Conservation (phyloP, 345 rosid genomes). For the Dipteronia sinensis region DNA sequence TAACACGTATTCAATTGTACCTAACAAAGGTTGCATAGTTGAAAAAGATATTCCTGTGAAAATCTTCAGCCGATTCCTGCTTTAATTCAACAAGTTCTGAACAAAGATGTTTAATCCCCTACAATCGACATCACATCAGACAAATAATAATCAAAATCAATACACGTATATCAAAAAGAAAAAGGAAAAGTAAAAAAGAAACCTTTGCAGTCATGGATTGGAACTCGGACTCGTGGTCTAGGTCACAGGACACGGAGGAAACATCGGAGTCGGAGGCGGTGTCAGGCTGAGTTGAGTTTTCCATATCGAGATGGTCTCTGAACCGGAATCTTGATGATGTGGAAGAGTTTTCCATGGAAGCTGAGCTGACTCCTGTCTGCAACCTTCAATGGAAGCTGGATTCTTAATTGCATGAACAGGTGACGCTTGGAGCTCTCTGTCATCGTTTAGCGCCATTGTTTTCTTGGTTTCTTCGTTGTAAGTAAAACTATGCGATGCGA, state of each 20-base stretch:
- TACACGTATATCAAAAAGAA: neutral
- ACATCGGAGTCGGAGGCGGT: slow-evolving; percentile 39
- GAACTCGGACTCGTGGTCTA: slow-evolving; percentile 38
- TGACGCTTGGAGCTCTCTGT: slow-evolving; percentile 13
- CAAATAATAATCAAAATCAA: neutral
- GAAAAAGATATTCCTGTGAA: slow-evolving; percentile 41
- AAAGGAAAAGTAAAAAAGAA: neutral
- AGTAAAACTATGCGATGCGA: neutral
- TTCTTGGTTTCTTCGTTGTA: slow-evolving; percentile 15
- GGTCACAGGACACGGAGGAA: slow-evolving; percentile 37
- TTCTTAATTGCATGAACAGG: slow-evolving; percentile 11
- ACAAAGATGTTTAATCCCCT: slow-evolving; percentile 62
- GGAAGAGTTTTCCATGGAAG: slow-evolving; percentile 39
- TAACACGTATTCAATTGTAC: slow-evolving; percentile 25
- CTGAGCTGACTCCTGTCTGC: neutral
- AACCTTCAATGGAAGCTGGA: neutral
- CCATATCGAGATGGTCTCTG: slow-evolving; percentile 47
- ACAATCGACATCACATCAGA: neutral
- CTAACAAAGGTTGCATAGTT: slow-evolving; percentile 52
- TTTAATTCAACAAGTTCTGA: slow-evolving; percentile 60
- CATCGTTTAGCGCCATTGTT: slow-evolving; percentile 35
- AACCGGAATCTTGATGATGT: slow-evolving; percentile 47
- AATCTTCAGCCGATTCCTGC: slow-evolving; percentile 61
- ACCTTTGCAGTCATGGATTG: slow-evolving; percentile 65
- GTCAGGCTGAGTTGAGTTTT: slow-evolving; percentile 29